Percentiles rank a stretch among this genome's conserved stretches.
Evolutionary conservation across 2,329 filamentous ascomycete genomes (phyloP).

Genomic region (Phialocephala subalpina): DNA sequence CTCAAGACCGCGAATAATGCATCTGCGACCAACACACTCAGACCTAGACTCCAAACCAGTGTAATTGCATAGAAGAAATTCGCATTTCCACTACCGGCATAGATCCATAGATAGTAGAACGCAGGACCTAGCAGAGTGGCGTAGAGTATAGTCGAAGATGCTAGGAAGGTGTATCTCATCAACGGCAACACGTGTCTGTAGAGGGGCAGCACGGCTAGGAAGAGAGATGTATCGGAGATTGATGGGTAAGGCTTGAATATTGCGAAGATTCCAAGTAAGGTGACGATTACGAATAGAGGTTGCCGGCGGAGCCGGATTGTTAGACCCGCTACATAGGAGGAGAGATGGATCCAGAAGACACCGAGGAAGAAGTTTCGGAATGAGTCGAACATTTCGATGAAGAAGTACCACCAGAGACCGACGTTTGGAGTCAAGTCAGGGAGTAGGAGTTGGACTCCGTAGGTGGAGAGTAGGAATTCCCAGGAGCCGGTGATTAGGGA

Average conservation of each 20-base stretch:
- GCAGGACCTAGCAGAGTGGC: constrained; percentile 88
- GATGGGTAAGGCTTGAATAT: constrained; percentile 98
- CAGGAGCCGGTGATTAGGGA: constrained; percentile 80
- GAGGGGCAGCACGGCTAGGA: constrained; percentile 81
- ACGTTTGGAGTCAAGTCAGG: constrained; percentile 95
- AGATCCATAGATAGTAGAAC: constrained; percentile 98
- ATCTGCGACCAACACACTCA: constrained; percentile 88
- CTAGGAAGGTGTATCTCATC: constrained; percentile 92
- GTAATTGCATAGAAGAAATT: constrained; percentile 99
- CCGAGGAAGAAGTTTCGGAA: constrained; percentile 97
- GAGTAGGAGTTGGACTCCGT: constrained; percentile 89
- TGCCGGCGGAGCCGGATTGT: constrained; percentile 84
- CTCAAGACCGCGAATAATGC: constrained; percentile 86
- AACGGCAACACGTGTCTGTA: constrained; percentile 93
- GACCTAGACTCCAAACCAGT: constrained; percentile 93
- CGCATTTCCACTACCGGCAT: constrained; percentile 95
- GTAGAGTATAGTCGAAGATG: constrained; percentile 84
- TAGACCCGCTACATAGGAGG: constrained; percentile 87
- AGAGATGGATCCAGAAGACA: constrained; percentile 96
- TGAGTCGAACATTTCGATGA: constrained; percentile 99
- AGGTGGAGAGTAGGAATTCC: constrained; percentile 89
- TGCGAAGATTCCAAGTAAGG: constrained; percentile 88
- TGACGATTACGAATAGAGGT: constrained; percentile 83
- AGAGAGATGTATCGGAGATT: constrained; percentile 88
- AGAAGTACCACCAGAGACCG: constrained; percentile 99